These are phyloP conservation scores for Penicillium daleae DNA, from an alignment of 495 filamentous ascomycete genomes.

Conservation along the genomic window DNA sequence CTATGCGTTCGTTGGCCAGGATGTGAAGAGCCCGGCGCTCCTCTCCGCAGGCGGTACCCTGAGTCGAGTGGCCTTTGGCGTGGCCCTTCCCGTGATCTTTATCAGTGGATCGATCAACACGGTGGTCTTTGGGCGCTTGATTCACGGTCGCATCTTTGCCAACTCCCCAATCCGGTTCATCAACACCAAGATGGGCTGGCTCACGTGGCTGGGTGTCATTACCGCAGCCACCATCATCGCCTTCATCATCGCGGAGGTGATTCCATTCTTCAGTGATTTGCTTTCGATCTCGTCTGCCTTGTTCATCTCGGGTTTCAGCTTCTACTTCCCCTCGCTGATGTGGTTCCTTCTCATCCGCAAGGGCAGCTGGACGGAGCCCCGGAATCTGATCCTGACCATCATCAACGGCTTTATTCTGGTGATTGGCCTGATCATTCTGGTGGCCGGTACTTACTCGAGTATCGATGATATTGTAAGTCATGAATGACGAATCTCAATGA, in stretches of 20 bases:
- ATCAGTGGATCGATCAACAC: constrained; percentile 68
- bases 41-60: constrained; percentile 61
- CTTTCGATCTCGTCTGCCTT: constrained; percentile 59
- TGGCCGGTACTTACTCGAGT: constrained; percentile 59
- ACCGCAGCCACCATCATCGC: constrained; percentile 60
- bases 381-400: constrained; percentile 30
- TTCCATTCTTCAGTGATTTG: constrained; percentile 69
- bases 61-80: constrained; percentile 70
- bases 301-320: constrained; percentile 38
- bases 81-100: constrained; percentile 75
- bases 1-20: constrained; percentile 67
- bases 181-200: constrained; percentile 60
- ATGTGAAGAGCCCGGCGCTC: constrained; percentile 69
- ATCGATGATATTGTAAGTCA: constrained; percentile 61
- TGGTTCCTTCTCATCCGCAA: constrained; percentile 62
- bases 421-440: constrained; percentile 54
- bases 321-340: constrained; percentile 54
- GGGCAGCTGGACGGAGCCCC: constrained; percentile 42
- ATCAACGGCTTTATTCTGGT: constrained; percentile 30
- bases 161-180: constrained; percentile 59
- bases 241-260: constrained; percentile 69
- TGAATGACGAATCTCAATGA: background rate
- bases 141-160: constrained; percentile 61
- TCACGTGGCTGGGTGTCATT: constrained; percentile 60
- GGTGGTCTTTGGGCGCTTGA: constrained; percentile 61